These are phyloP conservation scores for Trematosphaeria pertusa DNA, from an alignment of 2,329 filamentous ascomycete species.

Conservation along the genomic window DNA sequence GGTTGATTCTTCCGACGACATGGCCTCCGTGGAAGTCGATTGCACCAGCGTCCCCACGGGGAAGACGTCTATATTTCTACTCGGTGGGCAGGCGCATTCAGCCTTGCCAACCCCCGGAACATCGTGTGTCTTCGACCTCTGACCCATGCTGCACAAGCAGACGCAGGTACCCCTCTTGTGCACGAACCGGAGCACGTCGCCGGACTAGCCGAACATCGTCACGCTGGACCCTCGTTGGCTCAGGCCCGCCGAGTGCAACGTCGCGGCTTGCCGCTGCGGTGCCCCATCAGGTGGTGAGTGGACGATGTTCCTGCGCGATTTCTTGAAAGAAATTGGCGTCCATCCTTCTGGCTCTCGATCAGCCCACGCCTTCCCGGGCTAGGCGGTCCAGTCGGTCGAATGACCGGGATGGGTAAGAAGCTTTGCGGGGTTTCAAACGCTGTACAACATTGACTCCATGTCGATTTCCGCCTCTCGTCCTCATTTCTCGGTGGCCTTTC, in stretches of 20 bases:
- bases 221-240: neutral
- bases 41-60: neutral
- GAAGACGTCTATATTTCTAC: neutral
- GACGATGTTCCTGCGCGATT: constrained; percentile 22
- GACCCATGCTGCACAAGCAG: neutral
- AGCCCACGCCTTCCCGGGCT: neutral
- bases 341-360: neutral
- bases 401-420: constrained; percentile 28
- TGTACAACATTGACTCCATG: constrained; percentile 3
- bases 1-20: neutral
- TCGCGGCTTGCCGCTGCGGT: constrained; percentile 19
- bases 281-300: constrained; percentile 18
- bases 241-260: constrained; percentile 9
- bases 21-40: neutral
- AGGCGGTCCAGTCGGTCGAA: constrained; percentile 22
- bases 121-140: too few species aligned
- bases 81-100: neutral
- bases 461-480: neutral
- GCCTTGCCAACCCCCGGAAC: neutral
- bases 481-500: neutral
- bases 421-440: constrained; percentile 22
- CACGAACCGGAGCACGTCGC: neutral
- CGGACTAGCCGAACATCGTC: constrained; percentile 1
- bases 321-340: constrained; percentile 9
- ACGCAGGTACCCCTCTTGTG: constrained; percentile 11